Conservation (phyloP, 176 grass and related monocot genomes). For the Oryza nivara region DNA sequence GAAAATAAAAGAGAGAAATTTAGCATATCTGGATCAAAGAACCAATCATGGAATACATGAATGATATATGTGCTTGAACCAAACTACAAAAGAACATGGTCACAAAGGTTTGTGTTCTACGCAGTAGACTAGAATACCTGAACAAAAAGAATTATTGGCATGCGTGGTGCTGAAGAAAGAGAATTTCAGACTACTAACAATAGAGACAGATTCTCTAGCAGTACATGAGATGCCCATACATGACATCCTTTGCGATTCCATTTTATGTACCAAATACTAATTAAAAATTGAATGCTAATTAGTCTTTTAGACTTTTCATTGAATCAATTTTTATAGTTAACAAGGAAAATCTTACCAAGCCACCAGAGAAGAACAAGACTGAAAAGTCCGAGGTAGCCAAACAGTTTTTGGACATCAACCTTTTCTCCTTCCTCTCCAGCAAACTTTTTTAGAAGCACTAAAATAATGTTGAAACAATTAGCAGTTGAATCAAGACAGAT, state of each 20-base stretch:
- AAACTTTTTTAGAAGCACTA: conserved; percentile 97
- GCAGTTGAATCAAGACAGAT: background rate
- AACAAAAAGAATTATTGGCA: background rate
- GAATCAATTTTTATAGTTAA: conserved; percentile 8
- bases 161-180: background rate
- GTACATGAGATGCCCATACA: background rate
- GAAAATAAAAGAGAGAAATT: conserved; percentile 26
- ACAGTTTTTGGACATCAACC: conserved; percentile 89
- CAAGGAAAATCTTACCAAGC: conserved; percentile 61
- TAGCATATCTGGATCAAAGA: background rate
- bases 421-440: conserved; percentile 93
- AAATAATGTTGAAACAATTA: conserved; percentile 45
- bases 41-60: background rate
- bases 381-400: conserved; percentile 92
- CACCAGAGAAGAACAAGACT: conserved; percentile 89
- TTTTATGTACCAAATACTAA: conserved; percentile 20
- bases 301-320: background rate
- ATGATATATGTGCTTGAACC: background rate
- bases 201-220: background rate
- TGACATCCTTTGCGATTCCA: background rate
- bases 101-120: background rate
- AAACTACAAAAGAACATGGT: conserved; percentile 10
- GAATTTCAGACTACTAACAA: background rate
- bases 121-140: background rate
- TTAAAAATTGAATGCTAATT: background rate